Evolutionary conservation across 441 rosid species (phyloP).

Genomic region (Bruguiera hainesii): DNA sequence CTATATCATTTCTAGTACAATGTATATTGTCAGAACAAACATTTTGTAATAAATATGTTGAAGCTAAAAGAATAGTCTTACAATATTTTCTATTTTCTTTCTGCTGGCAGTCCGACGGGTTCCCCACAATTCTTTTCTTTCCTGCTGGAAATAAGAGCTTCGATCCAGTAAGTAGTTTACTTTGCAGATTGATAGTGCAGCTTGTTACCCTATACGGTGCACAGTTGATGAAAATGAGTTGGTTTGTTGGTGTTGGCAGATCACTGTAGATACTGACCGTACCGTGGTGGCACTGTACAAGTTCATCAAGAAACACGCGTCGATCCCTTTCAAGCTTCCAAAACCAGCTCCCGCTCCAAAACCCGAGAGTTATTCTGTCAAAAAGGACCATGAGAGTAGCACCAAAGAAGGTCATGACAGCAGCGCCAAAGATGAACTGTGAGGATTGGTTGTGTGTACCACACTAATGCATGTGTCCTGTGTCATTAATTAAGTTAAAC

Average conservation of each 20-base stretch:
- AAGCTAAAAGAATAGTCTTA: background rate
- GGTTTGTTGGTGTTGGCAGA: constrained; percentile 37
- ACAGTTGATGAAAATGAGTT: background rate
- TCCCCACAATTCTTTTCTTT: constrained; percentile 90
- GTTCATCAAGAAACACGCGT: constrained; percentile 83
- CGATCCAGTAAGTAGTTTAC: constrained; percentile 69
- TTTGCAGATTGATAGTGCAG: background rate
- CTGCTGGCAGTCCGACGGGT: constrained; percentile 73
- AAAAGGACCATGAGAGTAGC: constrained; percentile 34
- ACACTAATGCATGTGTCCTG: constrained; percentile 13
- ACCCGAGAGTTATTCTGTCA: constrained; percentile 29
- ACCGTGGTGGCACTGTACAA: constrained; percentile 92
- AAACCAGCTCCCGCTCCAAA: constrained; percentile 54
- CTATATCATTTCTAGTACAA: constrained; percentile 1
- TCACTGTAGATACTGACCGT: constrained; percentile 78
- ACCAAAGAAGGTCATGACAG: constrained; percentile 28
- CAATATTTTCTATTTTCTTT: background rate
- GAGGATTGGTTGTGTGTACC: constrained; percentile 19
- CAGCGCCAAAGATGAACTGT: constrained; percentile 72
- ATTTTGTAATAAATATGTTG: background rate
- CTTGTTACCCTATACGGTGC: background rate
- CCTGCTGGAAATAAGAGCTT: constrained; percentile 97
- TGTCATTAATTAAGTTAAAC: constrained; percentile 13
- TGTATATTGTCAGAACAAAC: no score
- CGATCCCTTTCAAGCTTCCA: constrained; percentile 90